Conservation (phyloP, 2,329 filamentous ascomycete species). For the Ilyonectria sp. region DNA sequence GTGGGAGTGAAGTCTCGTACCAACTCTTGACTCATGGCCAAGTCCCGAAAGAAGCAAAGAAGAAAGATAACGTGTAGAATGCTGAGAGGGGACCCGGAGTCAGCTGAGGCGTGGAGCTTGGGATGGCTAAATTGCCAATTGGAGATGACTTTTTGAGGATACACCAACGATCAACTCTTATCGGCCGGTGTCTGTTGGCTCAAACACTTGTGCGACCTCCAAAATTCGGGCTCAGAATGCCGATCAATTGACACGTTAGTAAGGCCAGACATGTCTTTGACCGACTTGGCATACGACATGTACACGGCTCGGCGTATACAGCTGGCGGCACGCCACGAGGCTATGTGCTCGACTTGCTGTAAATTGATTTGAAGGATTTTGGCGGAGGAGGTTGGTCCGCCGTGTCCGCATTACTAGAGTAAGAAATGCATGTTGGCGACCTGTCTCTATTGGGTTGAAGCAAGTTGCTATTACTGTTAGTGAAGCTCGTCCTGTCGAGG, state of each 20-base stretch:
- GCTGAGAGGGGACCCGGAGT: background rate
- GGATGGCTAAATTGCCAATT: background rate
- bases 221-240: conserved; percentile 9
- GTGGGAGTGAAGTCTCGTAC: conserved; percentile 48
- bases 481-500: background rate
- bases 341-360: background rate
- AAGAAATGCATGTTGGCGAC: conserved; percentile 7
- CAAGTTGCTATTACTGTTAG: background rate
- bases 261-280: conserved; percentile 12
- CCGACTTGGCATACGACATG: conserved; percentile 11
- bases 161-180: background rate
- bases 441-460: background rate
- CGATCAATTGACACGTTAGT: conserved; percentile 28
- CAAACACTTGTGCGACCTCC: conserved; percentile 17
- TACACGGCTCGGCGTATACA: background rate
- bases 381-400: conserved; percentile 18
- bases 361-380: conserved; percentile 18
- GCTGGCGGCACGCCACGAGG: conserved; percentile 17
- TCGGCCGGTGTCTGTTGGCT: conserved; percentile 22
- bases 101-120: background rate
- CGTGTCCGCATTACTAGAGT: background rate
- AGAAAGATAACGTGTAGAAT: background rate
- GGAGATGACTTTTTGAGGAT: background rate
- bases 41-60: conserved; percentile 1
- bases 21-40: conserved; percentile 37